Conservation (phyloP, 1,284 basidiomycete genomes). For the Lentinula novae-zelandiae region DNA sequence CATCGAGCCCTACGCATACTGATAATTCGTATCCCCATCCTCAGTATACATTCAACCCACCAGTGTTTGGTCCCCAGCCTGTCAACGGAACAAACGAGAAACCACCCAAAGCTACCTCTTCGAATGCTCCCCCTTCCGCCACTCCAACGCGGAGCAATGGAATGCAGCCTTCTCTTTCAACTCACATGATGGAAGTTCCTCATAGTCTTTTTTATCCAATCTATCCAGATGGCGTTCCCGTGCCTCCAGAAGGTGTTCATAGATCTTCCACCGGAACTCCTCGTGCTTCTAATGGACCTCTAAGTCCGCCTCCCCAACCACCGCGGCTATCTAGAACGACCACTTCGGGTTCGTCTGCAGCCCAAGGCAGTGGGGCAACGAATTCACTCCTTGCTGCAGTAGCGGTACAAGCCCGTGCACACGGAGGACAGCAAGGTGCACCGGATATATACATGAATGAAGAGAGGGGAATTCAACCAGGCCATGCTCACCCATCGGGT, state of each 20-base stretch:
- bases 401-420: slow-evolving; percentile 45
- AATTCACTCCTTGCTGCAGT: slow-evolving; percentile 54
- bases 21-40: background rate
- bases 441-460: slow-evolving; percentile 59
- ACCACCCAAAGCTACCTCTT: slow-evolving; percentile 14
- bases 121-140: slow-evolving; percentile 17
- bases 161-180: slow-evolving; percentile 13
- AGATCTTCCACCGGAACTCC: background rate
- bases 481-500: background rate
- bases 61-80: slow-evolving; percentile 35
- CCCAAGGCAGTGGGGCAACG: slow-evolving; percentile 32
- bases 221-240: slow-evolving; percentile 45
- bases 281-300: slow-evolving; percentile 8
- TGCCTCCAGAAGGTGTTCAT: slow-evolving; percentile 11
- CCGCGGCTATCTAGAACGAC: slow-evolving; percentile 10
- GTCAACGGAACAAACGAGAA: slow-evolving; percentile 28
- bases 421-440: slow-evolving; percentile 23
- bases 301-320: background rate
- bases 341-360: slow-evolving; percentile 18
- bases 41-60: slow-evolving; percentile 1
- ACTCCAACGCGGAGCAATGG: slow-evolving; percentile 21
- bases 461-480: slow-evolving; percentile 43
- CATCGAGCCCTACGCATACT: background rate
- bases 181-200: slow-evolving; percentile 53
- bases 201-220: slow-evolving; percentile 70